Evolutionary conservation across 2,329 filamentous ascomycete genomes (phyloP), one percentile per base, ranked within the genome.

Genomic region (Arthrobotrys sphaeroides): DNA sequence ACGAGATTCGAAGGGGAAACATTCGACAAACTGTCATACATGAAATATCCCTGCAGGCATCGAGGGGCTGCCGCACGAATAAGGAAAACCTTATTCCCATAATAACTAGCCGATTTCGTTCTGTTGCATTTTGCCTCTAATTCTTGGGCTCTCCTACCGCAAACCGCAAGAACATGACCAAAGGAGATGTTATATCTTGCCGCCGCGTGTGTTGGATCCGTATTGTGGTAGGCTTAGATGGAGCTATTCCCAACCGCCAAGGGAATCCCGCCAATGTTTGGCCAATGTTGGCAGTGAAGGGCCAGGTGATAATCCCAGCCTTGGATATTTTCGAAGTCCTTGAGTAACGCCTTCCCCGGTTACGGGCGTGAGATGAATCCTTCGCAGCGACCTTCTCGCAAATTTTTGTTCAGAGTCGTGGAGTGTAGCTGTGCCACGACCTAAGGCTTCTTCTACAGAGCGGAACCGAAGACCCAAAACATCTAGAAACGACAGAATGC

Each of bases 381-480:
- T n/a, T n/a, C n/a, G n/a, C n/a, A n/a, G n/a, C n/a, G n/a, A n/a
- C n/a, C n/a, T n/a, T n/a, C n/a, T n/a, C n/a, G n/a, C n/a, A n/a
- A n/a, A n/a, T n/a, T n/a, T 45, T 5, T n/a, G 5, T 61, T 61
- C 22, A 28, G 24, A 45, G 20, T 31, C 36, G n/a, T 20, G 20
- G 42, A 24, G 42, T 12, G 7, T 33, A 33, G 31, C 31, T 9
- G 12, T 33, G 31, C 2, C 31, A 33, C 31, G 7, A 47, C 42
- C 13, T n/a, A n/a, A 24, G 28, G 45, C 22, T 49, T 5, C 36
- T 43, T 28, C 22, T 40, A 22, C 24, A 61, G 13, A 47, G 24
- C 57, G 40, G 57, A 61, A 61, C 40, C 36, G n/a, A 47, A 61
- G n/a, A 61, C 45, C 22, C 45, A 45, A 47, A 26, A 59, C 36